Evolutionary conservation across 2,329 filamentous ascomycete genomes (phyloP).

Genomic region (Penicillium concentricum): DNA sequence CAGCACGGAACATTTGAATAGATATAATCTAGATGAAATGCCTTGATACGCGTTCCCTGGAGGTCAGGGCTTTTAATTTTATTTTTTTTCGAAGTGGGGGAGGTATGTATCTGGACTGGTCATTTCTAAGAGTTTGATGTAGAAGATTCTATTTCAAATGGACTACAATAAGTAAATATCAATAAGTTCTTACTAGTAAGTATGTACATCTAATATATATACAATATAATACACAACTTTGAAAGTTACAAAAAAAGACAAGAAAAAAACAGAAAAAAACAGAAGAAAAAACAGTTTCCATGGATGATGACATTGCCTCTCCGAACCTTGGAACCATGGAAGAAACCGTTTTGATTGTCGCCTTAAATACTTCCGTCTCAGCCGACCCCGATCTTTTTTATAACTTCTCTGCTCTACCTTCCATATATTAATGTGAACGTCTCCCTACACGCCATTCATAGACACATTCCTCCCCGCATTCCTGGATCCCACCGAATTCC

Average conservation of each 20-base stretch:
- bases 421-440: no score
- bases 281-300: background rate
- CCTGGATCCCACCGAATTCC: slow-evolving; percentile 13
- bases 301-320: slow-evolving; percentile 5
- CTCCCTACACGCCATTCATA: no score
- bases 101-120: slow-evolving; percentile 6
- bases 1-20: background rate
- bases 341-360: background rate
- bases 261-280: background rate
- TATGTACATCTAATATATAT: no score
- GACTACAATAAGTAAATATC: background rate
- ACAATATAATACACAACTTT: no score
- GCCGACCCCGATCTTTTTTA: background rate
- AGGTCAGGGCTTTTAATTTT: background rate
- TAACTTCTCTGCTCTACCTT: background rate
- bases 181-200: background rate
- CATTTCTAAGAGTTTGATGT: background rate
- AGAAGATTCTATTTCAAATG: background rate
- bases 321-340: slow-evolving; percentile 3
- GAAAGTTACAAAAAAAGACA: background rate
- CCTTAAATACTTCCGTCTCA: slow-evolving; percentile 1
- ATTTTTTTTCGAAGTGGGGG: background rate
- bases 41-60: background rate
- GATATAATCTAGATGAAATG: background rate
- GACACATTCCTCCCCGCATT: slow-evolving; percentile 21